Base-by-base conservation (phyloP, 345 rosid genomes). In the Mercurialis annua region DNA sequence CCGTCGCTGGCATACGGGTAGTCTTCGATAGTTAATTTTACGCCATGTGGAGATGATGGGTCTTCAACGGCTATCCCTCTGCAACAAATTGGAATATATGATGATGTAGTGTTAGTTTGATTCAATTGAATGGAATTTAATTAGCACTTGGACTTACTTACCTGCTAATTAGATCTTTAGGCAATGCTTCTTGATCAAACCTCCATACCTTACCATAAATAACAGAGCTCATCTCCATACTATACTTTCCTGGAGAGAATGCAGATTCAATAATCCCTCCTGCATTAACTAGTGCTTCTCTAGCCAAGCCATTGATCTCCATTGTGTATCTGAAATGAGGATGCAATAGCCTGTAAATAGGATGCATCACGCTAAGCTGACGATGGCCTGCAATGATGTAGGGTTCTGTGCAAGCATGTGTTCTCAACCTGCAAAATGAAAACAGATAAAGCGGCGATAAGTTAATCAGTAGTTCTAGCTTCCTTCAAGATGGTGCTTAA, bases 251-350 rank as follows among this genome's bases (percentile, higher is more conserved):
- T 0, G 87, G 90, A 30, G 88, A 70, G 54, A 88, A 88, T 10
- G 76, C 10, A 5, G 65, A 53, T 81, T 91, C 97, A 42, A 91
- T 85, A 65, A 83, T 56, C 2, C 97, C 95, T 7, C 54, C 85
- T 1, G 79, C 87, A 62, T 78, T 86, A 72, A 84, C 40, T 1
- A 88, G 85, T 12, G 55, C 72, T 64, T 70, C 66, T 21, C 95
- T 84, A 59, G 97, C 92, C 17, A 85, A 71, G 8, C 89, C 86
- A 70, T 90, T 90, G 71, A 88, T 85, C 77, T 85, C 84, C 85
- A 90, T 84, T 43, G 97, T 88, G 82, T 86, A 90, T 20, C 92
- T 80, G 70, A 88, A 86, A 77, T 90, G 92, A 8, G 97, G 97
- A 44, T 66, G 82, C 66, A 90, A 31, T 47, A 86, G 71, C 66